Percentiles rank a stretch among this genome's conserved stretches.
Conservation (phyloP, 2,329 filamentous ascomycete genomes). For the Diaporthe caulivora region DNA sequence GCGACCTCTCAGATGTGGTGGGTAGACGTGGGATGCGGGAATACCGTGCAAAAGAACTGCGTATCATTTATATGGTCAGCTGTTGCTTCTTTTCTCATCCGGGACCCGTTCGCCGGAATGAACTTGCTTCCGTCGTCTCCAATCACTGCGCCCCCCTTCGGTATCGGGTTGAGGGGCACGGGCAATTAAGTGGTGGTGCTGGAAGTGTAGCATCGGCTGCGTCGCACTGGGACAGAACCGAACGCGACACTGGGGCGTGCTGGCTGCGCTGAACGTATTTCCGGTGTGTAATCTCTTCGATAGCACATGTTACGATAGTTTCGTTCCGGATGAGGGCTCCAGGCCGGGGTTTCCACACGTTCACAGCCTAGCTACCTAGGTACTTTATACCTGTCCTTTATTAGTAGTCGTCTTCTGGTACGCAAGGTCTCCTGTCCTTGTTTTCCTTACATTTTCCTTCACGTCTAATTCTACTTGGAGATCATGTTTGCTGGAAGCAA, state of each 20-base stretch:
- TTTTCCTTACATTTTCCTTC: too few species aligned
- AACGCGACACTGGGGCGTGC: not conserved
- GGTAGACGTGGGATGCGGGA: not conserved
- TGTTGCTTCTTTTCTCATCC: not conserved
- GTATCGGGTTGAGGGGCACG: not conserved
- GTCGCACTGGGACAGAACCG: not conserved
- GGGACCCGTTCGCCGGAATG: not conserved
- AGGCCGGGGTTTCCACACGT: too few species aligned
- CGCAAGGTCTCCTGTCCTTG: too few species aligned
- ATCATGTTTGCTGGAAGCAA: too few species aligned
- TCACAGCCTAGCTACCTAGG: too few species aligned
- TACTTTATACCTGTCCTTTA: too few species aligned
- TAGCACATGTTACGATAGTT: not conserved
- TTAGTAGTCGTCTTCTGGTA: too few species aligned
- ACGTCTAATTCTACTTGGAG: too few species aligned
- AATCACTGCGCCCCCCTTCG: not conserved
- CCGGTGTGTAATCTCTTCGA: not conserved
- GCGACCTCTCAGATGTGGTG: conserved; percentile 2
- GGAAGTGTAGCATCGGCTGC: not conserved
- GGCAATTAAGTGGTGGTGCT: not conserved
- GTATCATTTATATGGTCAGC: not conserved
- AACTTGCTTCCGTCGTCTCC: not conserved
- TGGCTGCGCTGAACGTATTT: not conserved
- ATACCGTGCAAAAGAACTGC: not conserved
- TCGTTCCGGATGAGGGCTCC: not conserved